Base-by-base conservation (phyloP, 352 stramenopile genomes). In the Globisporangium paroecandrum region DNA sequence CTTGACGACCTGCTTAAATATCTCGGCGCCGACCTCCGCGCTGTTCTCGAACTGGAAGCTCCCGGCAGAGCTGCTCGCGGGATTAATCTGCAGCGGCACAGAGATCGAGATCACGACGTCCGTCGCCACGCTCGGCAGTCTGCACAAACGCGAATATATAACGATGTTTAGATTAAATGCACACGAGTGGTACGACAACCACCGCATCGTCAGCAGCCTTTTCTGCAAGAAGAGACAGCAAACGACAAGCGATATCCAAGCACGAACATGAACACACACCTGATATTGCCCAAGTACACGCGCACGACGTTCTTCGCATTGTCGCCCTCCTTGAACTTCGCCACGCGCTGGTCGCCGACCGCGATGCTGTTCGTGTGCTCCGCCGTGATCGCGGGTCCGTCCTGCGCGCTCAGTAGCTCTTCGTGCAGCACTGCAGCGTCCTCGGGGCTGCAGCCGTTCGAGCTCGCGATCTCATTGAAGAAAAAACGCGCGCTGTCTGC, bases 251-350 rank as follows among this genome's bases (percentile, higher is more conserved):
- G 15, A 51, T n/a, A 58, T 4, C 6, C 20, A 9, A 4, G 15
- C 15, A 36, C 4, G 18, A 15, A 36, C 6, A n/a, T 32, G 27
- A 32, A 32, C 27, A 32, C 73, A 24, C 69, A 87, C 62, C 88
- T 72, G 47, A 94, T 69, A 66, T 90, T 91, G 49, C 75, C 83
- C 25, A 96, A 64, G 64, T 93, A 94, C 4, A 96, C 78, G 63
- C 87, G 84, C 66, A 96, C 86, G 38, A 91, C 82, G 71, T 96
- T 96, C 78, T 93, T 96, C 58, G 88, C 85, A 34, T 71, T 61
- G 29, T 90, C 82, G 24, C 82, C 73, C 64, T 96, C 88, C 66
- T 93, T 93, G 72, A 94, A 94, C 73, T 96, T 96, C 68, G 88
- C 78, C 43, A 94, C 84, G 61, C 73, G 76, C 73, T 96, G 88